These are phyloP conservation scores for Lavandula angustifolia DNA, from an alignment of 257 asterid species.

Conservation along the genomic window DNA sequence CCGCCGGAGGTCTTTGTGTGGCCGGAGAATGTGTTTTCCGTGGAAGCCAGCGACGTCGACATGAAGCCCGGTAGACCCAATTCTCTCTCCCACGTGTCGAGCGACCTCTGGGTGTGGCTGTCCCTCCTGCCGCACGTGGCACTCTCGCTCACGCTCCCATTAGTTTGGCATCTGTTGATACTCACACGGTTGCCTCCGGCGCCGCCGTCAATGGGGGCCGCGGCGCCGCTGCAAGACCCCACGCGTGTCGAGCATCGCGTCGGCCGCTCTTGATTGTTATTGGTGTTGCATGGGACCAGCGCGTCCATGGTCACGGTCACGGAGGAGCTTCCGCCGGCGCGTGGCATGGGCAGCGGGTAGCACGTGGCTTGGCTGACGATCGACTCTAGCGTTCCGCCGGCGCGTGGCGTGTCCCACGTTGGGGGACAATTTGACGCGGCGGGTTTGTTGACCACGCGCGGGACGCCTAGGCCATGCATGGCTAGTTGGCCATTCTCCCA, in stretches of 20 bases:
- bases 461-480: slow-evolving; percentile 64
- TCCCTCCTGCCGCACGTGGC: slow-evolving; percentile 45
- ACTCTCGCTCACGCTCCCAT: slow-evolving; percentile 54
- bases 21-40: slow-evolving; percentile 59
- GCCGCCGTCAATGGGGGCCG: not conserved
- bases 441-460: slow-evolving; percentile 41
- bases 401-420: slow-evolving; percentile 55
- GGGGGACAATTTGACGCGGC: not conserved
- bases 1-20: slow-evolving; percentile 41
- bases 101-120: slow-evolving; percentile 34
- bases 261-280: slow-evolving; percentile 25
- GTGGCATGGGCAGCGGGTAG: slow-evolving; percentile 19
- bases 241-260: slow-evolving; percentile 44
- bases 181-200: not conserved
- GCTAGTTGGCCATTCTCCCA: slow-evolving; percentile 71
- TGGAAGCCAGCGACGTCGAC: slow-evolving; percentile 26
- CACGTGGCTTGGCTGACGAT: slow-evolving; percentile 70
- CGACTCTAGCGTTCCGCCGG: slow-evolving; percentile 70
- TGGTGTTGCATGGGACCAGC: slow-evolving; percentile 52
- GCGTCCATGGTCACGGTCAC: slow-evolving; percentile 48
- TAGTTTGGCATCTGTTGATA: slow-evolving; percentile 32
- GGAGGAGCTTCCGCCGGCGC: slow-evolving; percentile 27
- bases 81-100: slow-evolving; percentile 49
- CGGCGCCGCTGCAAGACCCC: slow-evolving; percentile 39
- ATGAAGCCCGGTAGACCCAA: slow-evolving; percentile 41